These are phyloP conservation scores for Pyrenula aspistea DNA, from an alignment of 495 filamentous ascomycete genomes.

Conservation along the genomic window DNA sequence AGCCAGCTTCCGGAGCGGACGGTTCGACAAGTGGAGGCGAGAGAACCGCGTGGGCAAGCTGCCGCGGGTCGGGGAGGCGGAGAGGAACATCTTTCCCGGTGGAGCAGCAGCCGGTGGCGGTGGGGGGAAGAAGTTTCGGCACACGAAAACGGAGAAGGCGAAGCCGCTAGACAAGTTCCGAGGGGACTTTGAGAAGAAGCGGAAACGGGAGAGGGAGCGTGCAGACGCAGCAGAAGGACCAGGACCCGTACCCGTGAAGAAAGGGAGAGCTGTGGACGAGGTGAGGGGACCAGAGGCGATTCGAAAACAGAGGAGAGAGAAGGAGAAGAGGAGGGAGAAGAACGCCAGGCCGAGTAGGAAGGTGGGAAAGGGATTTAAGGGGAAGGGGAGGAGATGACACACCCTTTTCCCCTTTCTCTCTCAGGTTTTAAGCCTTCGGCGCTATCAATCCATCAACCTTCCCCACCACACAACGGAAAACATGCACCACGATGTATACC, in stretches of 20 bases:
- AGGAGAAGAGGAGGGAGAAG: conserved; percentile 72
- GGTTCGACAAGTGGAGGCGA: conserved; percentile 85
- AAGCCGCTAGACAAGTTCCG: conserved; percentile 85
- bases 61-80: conserved; percentile 71
- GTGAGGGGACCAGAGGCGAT: conserved; percentile 75
- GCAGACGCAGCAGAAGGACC: conserved; percentile 72
- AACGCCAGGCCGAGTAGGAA: conserved; percentile 76
- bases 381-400: conserved; percentile 20
- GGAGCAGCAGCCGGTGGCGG: conserved; percentile 14
- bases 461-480: no score
- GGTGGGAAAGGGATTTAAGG: conserved; percentile 14
- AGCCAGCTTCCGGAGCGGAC: conserved; percentile 79
- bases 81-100: conserved; percentile 33
- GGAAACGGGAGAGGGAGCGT: conserved; percentile 81
- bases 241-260: conserved; percentile 29
- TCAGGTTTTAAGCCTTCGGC: no score
- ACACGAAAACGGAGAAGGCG: conserved; percentile 73
- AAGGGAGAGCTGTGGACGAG: conserved; percentile 60
- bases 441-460: no score
- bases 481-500: no score
- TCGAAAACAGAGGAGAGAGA: conserved; percentile 60
- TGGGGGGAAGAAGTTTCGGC: conserved; percentile 51
- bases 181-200: conserved; percentile 79
- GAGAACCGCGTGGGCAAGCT: conserved; percentile 66
- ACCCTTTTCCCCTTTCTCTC: no score